Evolutionary conservation across 208 protist species (phyloP), one percentile per base, ranked within the genome.

Genomic region (Leishmania tropica): DNA sequence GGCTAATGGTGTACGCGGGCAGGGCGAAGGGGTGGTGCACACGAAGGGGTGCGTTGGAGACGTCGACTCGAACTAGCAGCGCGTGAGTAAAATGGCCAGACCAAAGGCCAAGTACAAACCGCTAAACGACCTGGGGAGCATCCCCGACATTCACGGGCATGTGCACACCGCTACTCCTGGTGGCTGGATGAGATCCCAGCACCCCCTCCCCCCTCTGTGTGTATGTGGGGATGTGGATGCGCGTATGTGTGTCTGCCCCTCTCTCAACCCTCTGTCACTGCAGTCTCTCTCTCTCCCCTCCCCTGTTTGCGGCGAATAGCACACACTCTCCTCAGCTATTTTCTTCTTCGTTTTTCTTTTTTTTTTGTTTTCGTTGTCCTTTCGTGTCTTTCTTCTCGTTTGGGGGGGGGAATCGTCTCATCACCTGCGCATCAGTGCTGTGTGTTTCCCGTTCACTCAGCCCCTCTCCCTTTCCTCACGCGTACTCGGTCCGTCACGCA

Each of bases 391-490:
- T 45, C 40, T 48, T 31, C 40, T 17, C 24, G 48, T 74, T 17
- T 31, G 11, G 1, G 35, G 1, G 35, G 1, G 35, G 17, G 21
- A 17, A 10, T 47, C 6, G 10, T 17, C 21, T 65, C 58, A 31
- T 40, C 35, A 35, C 45, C 11, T 5, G 54, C 45, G 28, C 65
- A 80, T 75, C 56, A 5, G 51, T 40, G 51, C 47, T 70, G 75
- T 70, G 24, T 40, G 24, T 24, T 40, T 13, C 51, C 70, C 10
- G 65, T 45, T 62, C 21, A 37, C 62, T 79, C 74, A 70, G 40
- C 53, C 70, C 31, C 48, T 53, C 60, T 85, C 76, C 79, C 53
- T 78, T 78, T 65, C 21, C 70, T 75, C 48, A 71, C 21, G 60
- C 31, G 11, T 56, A 37, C 78, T 60, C 31, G 21, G 10, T 64